phyloP scores from a whole-genome alignment of 352 stramenopile species.

The Pythium volutum region DNA sequence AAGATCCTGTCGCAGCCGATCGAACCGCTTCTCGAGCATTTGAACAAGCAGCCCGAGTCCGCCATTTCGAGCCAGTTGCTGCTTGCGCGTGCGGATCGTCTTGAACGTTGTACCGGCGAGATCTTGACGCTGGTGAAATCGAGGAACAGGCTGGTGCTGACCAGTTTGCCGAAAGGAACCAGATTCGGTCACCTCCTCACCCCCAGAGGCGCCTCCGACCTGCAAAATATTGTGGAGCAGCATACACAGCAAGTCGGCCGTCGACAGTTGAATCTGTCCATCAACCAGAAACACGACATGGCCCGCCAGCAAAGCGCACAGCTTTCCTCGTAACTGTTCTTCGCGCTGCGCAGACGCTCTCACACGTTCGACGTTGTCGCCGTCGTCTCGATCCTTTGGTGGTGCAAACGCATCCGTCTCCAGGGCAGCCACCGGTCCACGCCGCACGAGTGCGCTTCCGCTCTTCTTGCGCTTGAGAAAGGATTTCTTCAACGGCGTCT shows the following conservation, averaged over 20 bases:
- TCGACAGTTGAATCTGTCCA: conserved; percentile 28
- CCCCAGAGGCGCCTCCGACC: conserved; percentile 21
- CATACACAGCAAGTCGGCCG: conserved; percentile 31
- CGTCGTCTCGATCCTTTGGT: neutral
- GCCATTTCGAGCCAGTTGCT: conserved; percentile 38
- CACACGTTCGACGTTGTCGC: neutral
- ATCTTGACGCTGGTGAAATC: conserved; percentile 11
- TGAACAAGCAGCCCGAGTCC: conserved; percentile 32
- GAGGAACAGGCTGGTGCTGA: neutral
- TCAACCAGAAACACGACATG: conserved; percentile 39
- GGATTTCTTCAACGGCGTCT: conserved; percentile 30
- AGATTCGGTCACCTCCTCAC: neutral
- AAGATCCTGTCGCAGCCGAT: conserved; percentile 5
- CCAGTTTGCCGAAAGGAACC: neutral
- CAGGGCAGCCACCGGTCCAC: neutral
- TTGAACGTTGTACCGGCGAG: conserved; percentile 27
- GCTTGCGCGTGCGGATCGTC: conserved; percentile 32
- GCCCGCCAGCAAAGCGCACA: conserved; percentile 27
- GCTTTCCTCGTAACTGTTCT: conserved; percentile 14
- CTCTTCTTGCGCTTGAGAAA: conserved; percentile 55
- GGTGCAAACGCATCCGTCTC: neutral
- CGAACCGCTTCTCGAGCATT: conserved; percentile 16
- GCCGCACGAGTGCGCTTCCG: neutral
- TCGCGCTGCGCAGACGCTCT: conserved; percentile 7
- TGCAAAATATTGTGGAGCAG: conserved; percentile 48